Conservation (phyloP, 2,329 filamentous ascomycete genomes). For the Colletotrichum noveboracense region DNA sequence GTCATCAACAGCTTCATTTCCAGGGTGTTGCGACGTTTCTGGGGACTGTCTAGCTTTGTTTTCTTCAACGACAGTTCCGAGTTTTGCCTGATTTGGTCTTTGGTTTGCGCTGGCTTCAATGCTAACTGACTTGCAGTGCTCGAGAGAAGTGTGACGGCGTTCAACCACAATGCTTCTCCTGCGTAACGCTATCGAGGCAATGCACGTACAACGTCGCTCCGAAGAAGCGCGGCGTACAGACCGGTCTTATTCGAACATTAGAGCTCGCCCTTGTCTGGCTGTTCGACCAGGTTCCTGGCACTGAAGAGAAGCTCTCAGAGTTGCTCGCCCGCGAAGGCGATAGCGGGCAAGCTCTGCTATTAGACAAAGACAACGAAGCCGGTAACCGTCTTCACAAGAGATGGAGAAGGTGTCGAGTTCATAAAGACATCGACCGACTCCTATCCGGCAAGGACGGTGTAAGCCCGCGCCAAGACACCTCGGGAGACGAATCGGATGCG, state of each 20-base stretch:
- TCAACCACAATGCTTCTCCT: constrained; percentile 71
- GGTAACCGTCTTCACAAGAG: constrained; percentile 63
- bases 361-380: constrained; percentile 54
- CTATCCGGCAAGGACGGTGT: constrained; percentile 52
- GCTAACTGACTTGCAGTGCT: constrained; percentile 39
- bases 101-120: not conserved
- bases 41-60: not conserved
- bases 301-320: constrained; percentile 61
- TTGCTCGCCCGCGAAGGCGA: constrained; percentile 54
- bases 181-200: constrained; percentile 63
- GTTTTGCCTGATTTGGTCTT: not conserved
- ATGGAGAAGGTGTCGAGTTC: constrained; percentile 68
- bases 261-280: constrained; percentile 73
- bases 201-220: constrained; percentile 77
- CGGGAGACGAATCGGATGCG: constrained; percentile 35
- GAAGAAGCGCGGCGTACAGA: constrained; percentile 79
- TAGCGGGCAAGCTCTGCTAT: constrained; percentile 47
- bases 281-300: constrained; percentile 65
- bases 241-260: constrained; percentile 78
- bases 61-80: not conserved
- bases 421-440: constrained; percentile 66
- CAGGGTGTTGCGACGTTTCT: not conserved
- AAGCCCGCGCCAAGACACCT: constrained; percentile 35
- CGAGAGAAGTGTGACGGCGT: constrained; percentile 77
- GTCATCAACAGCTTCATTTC: not conserved